Percentiles rank a stretch among this genome's conserved stretches.
Evolutionary conservation across 1,284 basidiomycete genomes (phyloP).

Genomic region (Naganishia albida): DNA sequence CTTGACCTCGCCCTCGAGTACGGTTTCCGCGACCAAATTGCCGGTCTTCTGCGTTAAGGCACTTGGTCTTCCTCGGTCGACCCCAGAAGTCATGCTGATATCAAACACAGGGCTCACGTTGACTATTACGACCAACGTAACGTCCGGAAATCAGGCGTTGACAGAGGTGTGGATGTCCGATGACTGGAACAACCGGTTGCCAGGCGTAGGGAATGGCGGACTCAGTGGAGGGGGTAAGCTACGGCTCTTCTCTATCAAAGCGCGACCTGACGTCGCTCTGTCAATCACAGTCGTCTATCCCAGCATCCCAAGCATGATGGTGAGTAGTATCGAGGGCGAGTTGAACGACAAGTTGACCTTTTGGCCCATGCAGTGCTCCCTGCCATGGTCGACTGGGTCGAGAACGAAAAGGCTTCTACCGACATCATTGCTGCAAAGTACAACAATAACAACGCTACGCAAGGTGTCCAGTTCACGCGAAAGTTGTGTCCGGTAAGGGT

Average conservation of each 20-base stretch:
- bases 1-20: slow-evolving; percentile 5
- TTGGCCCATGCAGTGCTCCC: slow-evolving; percentile 44
- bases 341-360: not conserved
- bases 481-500: slow-evolving; percentile 16
- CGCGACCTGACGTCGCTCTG: too few species aligned
- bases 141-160: slow-evolving; percentile 12
- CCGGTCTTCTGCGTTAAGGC: not conserved
- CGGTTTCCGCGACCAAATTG: not conserved
- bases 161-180: slow-evolving; percentile 23
- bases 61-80: too few species aligned
- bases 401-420: slow-evolving; percentile 51
- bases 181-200: slow-evolving; percentile 12
- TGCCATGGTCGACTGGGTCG: slow-evolving; percentile 56
- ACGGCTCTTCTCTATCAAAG: too few species aligned
- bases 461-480: slow-evolving; percentile 22
- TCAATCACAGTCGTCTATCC: too few species aligned
- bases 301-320: too few species aligned
- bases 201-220: not conserved
- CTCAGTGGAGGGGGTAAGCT: too few species aligned
- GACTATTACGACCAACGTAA: slow-evolving; percentile 9
- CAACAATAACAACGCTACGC: slow-evolving; percentile 20
- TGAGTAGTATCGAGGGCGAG: too few species aligned
- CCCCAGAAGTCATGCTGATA: too few species aligned
- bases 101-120: not conserved
- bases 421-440: slow-evolving; percentile 44